These are phyloP conservation scores for Picea sitchensis DNA, from an alignment of 75 land plant species.

Conservation along the genomic window DNA sequence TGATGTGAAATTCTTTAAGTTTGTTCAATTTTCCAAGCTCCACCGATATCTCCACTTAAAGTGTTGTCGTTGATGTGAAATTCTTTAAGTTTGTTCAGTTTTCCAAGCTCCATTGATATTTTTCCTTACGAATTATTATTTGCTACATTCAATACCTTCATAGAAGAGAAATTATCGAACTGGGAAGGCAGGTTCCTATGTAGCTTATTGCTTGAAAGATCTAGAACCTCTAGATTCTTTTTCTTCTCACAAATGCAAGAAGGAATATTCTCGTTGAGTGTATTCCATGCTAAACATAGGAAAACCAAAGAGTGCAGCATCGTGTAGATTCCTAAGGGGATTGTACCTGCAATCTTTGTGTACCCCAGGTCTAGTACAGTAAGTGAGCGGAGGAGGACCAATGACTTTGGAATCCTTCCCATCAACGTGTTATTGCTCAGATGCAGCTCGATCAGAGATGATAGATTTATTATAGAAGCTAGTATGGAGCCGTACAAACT, in stretches of 20 bases:
- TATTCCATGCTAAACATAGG: slow-evolving; percentile 34
- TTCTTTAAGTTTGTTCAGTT: no score
- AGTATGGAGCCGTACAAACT: background rate
- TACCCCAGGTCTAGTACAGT: slow-evolving; percentile 24
- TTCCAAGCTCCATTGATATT: no score
- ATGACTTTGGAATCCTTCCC: slow-evolving; percentile 15
- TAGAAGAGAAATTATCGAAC: background rate
- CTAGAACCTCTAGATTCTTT: slow-evolving; percentile 19
- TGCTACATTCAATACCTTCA: slow-evolving; percentile 27
- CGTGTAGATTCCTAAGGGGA: slow-evolving; percentile 19
- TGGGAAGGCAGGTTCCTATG: slow-evolving; percentile 26
- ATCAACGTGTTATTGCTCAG: background rate
- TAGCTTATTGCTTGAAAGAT: slow-evolving; percentile 37
- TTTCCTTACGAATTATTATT: slow-evolving; percentile 18
- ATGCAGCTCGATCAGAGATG: background rate
- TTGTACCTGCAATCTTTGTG: slow-evolving; percentile 26
- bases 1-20: no score
- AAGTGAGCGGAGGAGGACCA: background rate
- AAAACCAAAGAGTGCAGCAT: background rate
- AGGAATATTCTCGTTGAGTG: slow-evolving; percentile 34
- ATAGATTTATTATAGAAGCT: background rate
- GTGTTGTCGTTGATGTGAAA: no score
- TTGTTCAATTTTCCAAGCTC: no score
- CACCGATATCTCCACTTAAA: no score
- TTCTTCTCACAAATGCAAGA: slow-evolving; percentile 22